These are phyloP conservation scores for Aspergillus brunneoviolaceus DNA, from an alignment of 2,329 filamentous ascomycete genomes.

Conservation along the genomic window DNA sequence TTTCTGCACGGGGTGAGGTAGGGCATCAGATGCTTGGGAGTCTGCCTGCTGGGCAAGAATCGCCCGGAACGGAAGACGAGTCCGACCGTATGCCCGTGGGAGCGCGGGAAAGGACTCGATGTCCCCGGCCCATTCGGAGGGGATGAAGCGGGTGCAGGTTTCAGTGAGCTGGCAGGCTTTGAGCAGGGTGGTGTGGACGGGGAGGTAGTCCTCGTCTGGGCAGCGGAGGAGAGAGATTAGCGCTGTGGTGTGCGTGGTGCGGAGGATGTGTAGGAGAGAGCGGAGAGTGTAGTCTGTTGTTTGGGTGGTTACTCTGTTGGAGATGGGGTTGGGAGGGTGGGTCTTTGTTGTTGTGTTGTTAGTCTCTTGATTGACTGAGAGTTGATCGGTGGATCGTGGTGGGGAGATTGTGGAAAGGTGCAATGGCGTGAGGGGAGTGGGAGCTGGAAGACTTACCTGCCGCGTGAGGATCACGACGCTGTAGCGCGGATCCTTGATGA, in stretches of 20 bases:
- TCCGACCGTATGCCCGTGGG: constrained; percentile 15
- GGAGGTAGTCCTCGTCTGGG: neutral
- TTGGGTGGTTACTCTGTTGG: neutral
- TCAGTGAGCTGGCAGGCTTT: constrained; percentile 11
- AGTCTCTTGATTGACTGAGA: neutral
- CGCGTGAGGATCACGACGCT: neutral
- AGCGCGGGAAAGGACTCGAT: constrained; percentile 14
- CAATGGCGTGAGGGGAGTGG: neutral
- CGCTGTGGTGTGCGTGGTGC: neutral
- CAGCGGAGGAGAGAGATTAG: neutral
- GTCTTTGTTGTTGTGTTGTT: neutral
- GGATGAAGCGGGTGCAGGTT: constrained; percentile 21
- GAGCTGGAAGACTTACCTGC: neutral
- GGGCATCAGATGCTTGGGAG: no score
- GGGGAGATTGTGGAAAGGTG: no score
- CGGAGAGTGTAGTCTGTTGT: neutral
- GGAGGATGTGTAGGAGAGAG: neutral
- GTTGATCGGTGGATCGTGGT: no score
- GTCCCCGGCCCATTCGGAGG: constrained; percentile 21
- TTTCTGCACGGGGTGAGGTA: neutral
- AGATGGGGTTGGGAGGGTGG: neutral
- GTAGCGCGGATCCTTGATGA: neutral
- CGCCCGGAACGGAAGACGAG: constrained; percentile 14
- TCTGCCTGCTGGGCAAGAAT: neutral
- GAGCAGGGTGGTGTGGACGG: constrained; percentile 10